Evolutionary conservation across 2,329 filamentous ascomycete genomes (phyloP).

Genomic region (Tolypocladium album): DNA sequence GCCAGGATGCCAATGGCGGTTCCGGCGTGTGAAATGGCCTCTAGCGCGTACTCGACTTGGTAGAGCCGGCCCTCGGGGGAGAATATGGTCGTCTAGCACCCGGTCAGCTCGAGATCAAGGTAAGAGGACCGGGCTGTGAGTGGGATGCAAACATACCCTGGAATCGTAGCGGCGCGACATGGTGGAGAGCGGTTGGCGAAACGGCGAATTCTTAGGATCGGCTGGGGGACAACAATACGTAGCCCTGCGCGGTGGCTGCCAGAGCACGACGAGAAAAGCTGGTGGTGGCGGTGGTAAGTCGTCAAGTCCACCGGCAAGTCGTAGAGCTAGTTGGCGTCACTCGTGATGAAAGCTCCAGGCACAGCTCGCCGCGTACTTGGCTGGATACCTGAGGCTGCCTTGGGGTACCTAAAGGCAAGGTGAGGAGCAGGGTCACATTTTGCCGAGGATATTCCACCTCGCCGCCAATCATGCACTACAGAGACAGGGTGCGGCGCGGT

Average conservation of each 20-base stretch:
- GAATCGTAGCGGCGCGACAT: slow-evolving; percentile 99
- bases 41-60: slow-evolving; percentile 97
- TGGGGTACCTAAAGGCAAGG: no score
- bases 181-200: slow-evolving; percentile 18
- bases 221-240: not conserved
- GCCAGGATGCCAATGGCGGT: slow-evolving; percentile 95
- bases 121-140: not conserved
- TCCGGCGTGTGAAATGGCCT: slow-evolving; percentile 96
- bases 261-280: slow-evolving; percentile 2
- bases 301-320: not conserved
- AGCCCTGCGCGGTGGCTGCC: not conserved
- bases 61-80: slow-evolving; percentile 97
- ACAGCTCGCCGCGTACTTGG: slow-evolving; percentile 9
- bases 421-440: not conserved
- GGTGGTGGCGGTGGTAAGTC: not conserved
- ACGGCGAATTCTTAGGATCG: not conserved
- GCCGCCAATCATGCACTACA: no score
- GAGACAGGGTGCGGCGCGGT: no score
- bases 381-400: slow-evolving; percentile 4
- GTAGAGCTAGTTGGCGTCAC: slow-evolving; percentile 6
- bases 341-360: slow-evolving; percentile 8
- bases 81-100: slow-evolving; percentile 88
- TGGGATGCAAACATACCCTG: slow-evolving; percentile 52
- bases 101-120: not conserved
- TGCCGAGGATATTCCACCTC: not conserved